These are phyloP conservation scores for Exsudoporus frostii DNA, from an alignment of 768 basidiomycete species.

Conservation along the genomic window DNA sequence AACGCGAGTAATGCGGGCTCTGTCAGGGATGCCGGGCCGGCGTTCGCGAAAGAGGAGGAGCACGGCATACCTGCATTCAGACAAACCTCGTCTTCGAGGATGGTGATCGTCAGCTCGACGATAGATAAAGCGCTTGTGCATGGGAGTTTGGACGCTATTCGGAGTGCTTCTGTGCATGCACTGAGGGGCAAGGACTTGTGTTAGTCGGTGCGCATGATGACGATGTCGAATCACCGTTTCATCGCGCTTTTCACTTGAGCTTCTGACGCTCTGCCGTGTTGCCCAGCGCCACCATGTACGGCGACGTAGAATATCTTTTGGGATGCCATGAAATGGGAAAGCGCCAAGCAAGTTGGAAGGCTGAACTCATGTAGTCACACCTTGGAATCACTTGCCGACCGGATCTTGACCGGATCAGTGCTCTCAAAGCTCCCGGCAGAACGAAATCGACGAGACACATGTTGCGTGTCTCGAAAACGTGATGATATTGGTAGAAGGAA, in stretches of 20 bases:
- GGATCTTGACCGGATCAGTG: too few species aligned
- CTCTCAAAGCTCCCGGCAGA: background rate
- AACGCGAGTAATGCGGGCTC: background rate
- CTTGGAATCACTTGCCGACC: background rate
- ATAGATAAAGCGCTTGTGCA: slow-evolving; percentile 38
- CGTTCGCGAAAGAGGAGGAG: background rate
- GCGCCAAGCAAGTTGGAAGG: background rate
- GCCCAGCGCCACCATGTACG: slow-evolving; percentile 78
- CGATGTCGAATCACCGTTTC: slow-evolving; percentile 43
- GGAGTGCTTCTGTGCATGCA: slow-evolving; percentile 49
- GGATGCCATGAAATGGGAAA: slow-evolving; percentile 3
- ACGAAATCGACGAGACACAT: background rate
- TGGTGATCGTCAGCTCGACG: slow-evolving; percentile 51
- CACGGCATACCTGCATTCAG: slow-evolving; percentile 64
- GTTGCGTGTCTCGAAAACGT: slow-evolving; percentile 4
- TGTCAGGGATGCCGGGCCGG: background rate
- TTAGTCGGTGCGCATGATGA: background rate
- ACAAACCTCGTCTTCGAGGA: slow-evolving; percentile 62
- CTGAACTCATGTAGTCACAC: background rate
- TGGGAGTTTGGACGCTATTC: slow-evolving; percentile 7
- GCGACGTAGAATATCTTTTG: slow-evolving; percentile 43
- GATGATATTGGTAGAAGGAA: slow-evolving; percentile 17
- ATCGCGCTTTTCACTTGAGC: slow-evolving; percentile 53
- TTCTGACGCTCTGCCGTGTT: slow-evolving; percentile 49
- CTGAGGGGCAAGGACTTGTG: slow-evolving; percentile 28